Percentiles rank a stretch among this genome's conserved stretches.
Conservation (phyloP, 306 rosid genomes). For the Prunus mume region DNA sequence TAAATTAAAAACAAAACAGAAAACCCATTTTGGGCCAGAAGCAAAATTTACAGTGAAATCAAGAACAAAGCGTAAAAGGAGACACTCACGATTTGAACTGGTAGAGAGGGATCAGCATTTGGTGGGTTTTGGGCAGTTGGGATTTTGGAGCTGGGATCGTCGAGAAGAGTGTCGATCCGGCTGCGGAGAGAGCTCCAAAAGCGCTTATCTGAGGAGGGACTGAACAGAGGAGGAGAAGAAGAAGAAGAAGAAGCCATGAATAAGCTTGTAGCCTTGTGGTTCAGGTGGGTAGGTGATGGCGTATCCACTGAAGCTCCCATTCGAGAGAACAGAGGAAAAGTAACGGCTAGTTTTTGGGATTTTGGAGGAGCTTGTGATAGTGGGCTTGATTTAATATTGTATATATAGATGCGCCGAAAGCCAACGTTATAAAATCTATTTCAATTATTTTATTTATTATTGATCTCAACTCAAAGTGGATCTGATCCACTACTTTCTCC, state of each 20-base stretch:
- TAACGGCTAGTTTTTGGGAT: conserved; percentile 76
- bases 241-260: conserved; percentile 27
- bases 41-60: background rate
- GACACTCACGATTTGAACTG: conserved; percentile 28
- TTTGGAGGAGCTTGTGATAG: conserved; percentile 14
- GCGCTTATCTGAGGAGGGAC: conserved; percentile 75
- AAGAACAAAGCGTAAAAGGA: background rate
- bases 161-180: conserved; percentile 49
- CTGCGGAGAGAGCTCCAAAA: conserved; percentile 69
- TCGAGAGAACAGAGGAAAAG: background rate
- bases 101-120: conserved; percentile 15
- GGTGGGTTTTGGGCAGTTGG: conserved; percentile 4
- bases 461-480: background rate
- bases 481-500: background rate
- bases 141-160: conserved; percentile 28
- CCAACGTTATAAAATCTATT: conserved; percentile 46
- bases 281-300: conserved; percentile 41
- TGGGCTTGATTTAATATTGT: background rate
- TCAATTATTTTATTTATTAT: background rate
- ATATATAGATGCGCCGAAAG: conserved; percentile 13
- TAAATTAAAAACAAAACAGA: conserved; percentile 3
- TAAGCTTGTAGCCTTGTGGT: conserved; percentile 35
- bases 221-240: conserved; percentile 43
- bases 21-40: background rate
- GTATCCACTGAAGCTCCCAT: conserved; percentile 58